Percentiles rank a stretch among this genome's conserved stretches.
Conservation (phyloP, 768 basidiomycete genomes). For the Ramaria sp. region DNA sequence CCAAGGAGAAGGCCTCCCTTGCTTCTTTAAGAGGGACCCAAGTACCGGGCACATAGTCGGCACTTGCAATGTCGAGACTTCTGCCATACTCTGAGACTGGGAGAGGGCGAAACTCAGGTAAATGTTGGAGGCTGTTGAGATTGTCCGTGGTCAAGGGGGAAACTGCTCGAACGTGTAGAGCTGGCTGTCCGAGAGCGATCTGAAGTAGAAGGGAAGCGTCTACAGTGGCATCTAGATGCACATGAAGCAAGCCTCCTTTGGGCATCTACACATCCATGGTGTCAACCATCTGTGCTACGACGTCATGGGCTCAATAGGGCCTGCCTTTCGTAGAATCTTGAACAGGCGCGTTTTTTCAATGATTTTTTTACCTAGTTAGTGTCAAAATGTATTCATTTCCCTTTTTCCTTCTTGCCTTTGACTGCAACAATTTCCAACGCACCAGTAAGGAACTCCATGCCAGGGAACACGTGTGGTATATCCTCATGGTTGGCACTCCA, state of each 20-base stretch:
- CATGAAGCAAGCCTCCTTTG: constrained; percentile 67
- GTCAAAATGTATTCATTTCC: no score
- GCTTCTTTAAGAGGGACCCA: constrained; percentile 53
- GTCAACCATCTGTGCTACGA: background rate
- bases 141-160: constrained; percentile 30
- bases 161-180: constrained; percentile 47
- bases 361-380: constrained; percentile 34
- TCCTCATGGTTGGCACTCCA: constrained; percentile 47
- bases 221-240: constrained; percentile 66
- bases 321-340: constrained; percentile 47
- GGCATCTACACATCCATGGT: constrained; percentile 45
- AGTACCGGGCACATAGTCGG: constrained; percentile 29
- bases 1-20: constrained; percentile 47
- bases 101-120: constrained; percentile 46
- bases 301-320: background rate
- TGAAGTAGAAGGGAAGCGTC: constrained; percentile 40
- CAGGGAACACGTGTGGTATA: constrained; percentile 57
- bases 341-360: constrained; percentile 57
- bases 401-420: no score
- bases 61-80: constrained; percentile 15
- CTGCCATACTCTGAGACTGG: constrained; percentile 18
- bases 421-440: constrained; percentile 2
- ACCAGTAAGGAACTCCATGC: constrained; percentile 74
- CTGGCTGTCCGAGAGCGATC: constrained; percentile 44
- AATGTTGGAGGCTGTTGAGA: constrained; percentile 21